phyloP scores from a whole-genome alignment of 2,329 filamentous ascomycete species.

The Aspergillus fumigatus region DNA sequence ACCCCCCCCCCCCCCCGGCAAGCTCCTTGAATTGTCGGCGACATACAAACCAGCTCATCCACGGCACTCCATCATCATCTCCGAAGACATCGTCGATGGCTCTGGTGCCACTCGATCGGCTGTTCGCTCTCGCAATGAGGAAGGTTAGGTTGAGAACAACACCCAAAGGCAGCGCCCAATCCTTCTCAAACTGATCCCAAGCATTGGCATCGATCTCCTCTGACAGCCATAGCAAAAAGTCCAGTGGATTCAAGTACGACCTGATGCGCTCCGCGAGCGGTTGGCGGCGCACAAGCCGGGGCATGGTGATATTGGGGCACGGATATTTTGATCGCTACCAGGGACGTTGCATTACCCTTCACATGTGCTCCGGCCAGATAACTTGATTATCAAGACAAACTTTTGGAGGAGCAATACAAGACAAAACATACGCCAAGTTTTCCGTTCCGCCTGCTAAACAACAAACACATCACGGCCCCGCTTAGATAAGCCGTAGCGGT shows the following conservation, averaged over 20 bases:
- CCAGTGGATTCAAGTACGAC: constrained; percentile 76
- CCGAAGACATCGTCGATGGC: constrained; percentile 78
- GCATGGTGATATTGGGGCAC: constrained; percentile 52
- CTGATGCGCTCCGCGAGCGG: constrained; percentile 77
- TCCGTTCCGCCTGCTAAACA: constrained; percentile 14
- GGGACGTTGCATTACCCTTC: background rate
- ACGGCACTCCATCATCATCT: constrained; percentile 60
- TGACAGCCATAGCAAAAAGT: constrained; percentile 84
- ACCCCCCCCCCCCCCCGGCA: no score
- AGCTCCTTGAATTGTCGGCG: background rate
- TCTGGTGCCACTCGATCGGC: constrained; percentile 47
- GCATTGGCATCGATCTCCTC: constrained; percentile 90
- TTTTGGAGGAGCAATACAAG: background rate
- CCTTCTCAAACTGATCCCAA: constrained; percentile 73
- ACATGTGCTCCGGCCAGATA: background rate
- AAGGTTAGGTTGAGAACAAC: constrained; percentile 73
- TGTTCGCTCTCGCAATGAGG: constrained; percentile 77
- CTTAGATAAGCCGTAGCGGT: constrained; percentile 17
- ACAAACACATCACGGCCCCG: constrained; percentile 4
- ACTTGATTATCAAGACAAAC: background rate
- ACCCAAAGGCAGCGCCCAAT: constrained; percentile 71
- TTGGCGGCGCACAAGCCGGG: constrained; percentile 74
- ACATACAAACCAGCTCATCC: constrained; percentile 63
- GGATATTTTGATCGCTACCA: constrained; percentile 7
- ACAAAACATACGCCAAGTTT: constrained; percentile 6